phyloP scores from a whole-genome alignment of 306 rosid genomes.

The Pueraria montana region DNA sequence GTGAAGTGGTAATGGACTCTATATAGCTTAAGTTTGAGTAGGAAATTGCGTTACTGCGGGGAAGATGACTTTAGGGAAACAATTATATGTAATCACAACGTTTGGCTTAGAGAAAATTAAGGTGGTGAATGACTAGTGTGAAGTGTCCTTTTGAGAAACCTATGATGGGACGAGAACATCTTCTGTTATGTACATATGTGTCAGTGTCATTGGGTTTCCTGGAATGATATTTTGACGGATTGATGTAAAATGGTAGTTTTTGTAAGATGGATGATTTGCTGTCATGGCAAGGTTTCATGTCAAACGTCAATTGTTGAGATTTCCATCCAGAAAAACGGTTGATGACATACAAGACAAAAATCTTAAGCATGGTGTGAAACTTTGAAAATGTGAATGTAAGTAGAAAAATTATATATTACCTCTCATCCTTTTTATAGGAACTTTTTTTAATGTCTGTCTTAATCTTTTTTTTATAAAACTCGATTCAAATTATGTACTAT shows the following conservation, averaged over 20 bases:
- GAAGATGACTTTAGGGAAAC: conserved; percentile 27
- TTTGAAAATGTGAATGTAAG: background rate
- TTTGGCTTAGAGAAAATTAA: conserved; percentile 32
- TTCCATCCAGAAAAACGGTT: background rate
- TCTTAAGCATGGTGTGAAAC: background rate
- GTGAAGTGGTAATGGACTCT: conserved; percentile 68
- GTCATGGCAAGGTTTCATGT: too few species aligned
- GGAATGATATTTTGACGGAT: too few species aligned
- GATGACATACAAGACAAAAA: background rate
- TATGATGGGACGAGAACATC: conserved; percentile 14
- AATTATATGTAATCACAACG: conserved; percentile 33
- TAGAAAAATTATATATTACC: background rate
- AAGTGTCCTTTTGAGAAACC: conserved; percentile 26
- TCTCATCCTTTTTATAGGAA: too few species aligned
- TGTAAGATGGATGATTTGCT: too few species aligned
- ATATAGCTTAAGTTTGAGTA: too few species aligned
- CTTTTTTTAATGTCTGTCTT: background rate
- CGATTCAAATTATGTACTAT: background rate
- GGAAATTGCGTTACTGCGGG: conserved; percentile 15
- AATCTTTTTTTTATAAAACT: background rate
- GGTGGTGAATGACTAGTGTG: conserved; percentile 37
- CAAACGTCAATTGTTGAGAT: background rate
- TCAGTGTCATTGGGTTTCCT: too few species aligned
- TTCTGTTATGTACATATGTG: too few species aligned
- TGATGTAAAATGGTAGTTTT: too few species aligned